Evolutionary conservation across 345 rosid species (phyloP).

Genomic region (Aegle marmelos): DNA sequence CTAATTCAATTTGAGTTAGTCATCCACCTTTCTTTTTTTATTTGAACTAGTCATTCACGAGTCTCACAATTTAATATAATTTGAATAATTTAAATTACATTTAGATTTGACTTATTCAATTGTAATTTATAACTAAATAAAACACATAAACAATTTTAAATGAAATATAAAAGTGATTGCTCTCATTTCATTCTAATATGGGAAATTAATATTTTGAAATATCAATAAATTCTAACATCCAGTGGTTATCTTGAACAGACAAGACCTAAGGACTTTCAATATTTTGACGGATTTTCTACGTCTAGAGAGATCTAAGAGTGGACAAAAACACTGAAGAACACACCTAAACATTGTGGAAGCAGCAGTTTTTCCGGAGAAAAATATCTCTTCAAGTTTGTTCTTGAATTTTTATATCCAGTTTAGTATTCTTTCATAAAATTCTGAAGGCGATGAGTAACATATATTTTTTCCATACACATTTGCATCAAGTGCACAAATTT

Average conservation of each 20-base stretch:
- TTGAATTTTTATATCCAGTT: slow-evolving; percentile 26
- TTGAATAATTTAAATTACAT: too few species aligned
- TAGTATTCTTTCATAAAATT: slow-evolving; percentile 23
- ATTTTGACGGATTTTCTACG: slow-evolving; percentile 71
- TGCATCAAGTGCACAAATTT: slow-evolving; percentile 3
- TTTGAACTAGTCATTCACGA: too few species aligned
- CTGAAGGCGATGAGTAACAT: background rate
- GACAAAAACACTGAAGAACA: slow-evolving; percentile 31
- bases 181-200: too few species aligned
- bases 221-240: too few species aligned
- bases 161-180: too few species aligned
- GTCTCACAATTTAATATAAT: too few species aligned
- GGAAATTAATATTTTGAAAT: too few species aligned
- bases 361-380: slow-evolving; percentile 19
- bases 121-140: too few species aligned
- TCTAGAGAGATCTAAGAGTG: slow-evolving; percentile 42
- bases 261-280: slow-evolving; percentile 72
- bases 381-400: background rate
- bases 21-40: too few species aligned
- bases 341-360: background rate
- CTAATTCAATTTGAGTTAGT: too few species aligned
- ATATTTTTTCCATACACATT: slow-evolving; percentile 11
- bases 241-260: slow-evolving; percentile 71
- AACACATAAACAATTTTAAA: too few species aligned
- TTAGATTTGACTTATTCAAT: too few species aligned